phyloP scores from a whole-genome alignment of 345 rosid species.

The Anastatica hierochuntica region DNA sequence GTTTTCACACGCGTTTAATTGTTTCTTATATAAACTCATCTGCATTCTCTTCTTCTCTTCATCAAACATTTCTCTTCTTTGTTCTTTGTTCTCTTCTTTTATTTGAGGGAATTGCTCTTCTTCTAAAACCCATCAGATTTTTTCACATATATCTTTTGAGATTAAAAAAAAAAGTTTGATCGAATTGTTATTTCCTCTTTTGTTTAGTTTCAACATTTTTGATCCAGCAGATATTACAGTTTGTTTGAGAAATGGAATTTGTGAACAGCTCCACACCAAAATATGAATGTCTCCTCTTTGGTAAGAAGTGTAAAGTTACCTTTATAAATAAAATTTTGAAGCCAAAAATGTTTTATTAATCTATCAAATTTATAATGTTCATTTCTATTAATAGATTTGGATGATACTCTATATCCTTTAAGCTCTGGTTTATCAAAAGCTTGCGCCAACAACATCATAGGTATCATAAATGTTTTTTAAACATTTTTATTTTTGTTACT shows the following conservation, averaged over 20 bases:
- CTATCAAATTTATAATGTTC: background rate
- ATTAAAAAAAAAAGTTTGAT: too few relatives aligned
- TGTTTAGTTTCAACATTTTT: background rate
- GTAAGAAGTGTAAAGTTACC: constrained; percentile 24
- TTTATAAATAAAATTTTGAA: too few relatives aligned
- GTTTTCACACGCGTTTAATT: constrained; percentile 4
- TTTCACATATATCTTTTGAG: background rate
- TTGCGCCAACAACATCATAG: constrained; percentile 44
- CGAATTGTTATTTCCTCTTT: background rate
- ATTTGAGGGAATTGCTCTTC: constrained; percentile 3
- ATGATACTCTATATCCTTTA: constrained; percentile 60
- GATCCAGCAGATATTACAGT: background rate
- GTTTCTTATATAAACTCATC: constrained; percentile 9
- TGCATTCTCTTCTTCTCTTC: constrained; percentile 11
- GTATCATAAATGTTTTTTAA: too few relatives aligned
- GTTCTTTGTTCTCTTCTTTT: too few relatives aligned
- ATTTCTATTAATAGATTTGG: constrained; percentile 42
- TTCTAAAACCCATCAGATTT: background rate
- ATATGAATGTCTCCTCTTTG: constrained; percentile 76
- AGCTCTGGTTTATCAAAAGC: constrained; percentile 49
- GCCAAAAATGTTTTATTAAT: too few relatives aligned
- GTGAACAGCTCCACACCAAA: constrained; percentile 24
- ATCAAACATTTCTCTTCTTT: constrained; percentile 3
- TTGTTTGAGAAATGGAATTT: constrained; percentile 15
- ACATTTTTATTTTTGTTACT: background rate